These are phyloP conservation scores for Lizonia empirigonia DNA, from an alignment of 2,329 filamentous ascomycete species.

Conservation along the genomic window DNA sequence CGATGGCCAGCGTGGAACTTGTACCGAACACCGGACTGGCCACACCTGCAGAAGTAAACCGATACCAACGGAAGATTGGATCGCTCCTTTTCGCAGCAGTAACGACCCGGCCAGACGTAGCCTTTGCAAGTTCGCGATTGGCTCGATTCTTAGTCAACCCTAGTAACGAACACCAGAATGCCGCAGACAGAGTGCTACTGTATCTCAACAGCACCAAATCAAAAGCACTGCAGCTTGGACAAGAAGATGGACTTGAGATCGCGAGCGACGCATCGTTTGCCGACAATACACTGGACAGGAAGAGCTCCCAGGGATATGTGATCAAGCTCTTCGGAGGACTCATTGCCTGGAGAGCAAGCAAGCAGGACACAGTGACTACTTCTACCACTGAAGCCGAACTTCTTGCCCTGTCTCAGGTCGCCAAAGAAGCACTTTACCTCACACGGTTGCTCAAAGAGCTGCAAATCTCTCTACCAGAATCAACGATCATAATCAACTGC, in stretches of 20 bases:
- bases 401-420: too few relatives aligned
- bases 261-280: too few relatives aligned
- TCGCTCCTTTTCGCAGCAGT: conserved; percentile 7
- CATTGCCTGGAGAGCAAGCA: conserved; percentile 7
- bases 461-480: neutral
- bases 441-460: conserved; percentile 6
- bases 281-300: too few relatives aligned
- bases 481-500: conserved; percentile 10
- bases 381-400: too few relatives aligned
- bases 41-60: neutral
- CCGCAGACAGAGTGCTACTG: conserved; percentile 6
- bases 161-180: neutral
- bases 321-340: conserved; percentile 16
- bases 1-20: neutral
- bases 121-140: conserved; percentile 10
- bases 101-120: conserved; percentile 6
- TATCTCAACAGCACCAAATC: conserved; percentile 2
- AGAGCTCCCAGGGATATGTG: too few relatives aligned
- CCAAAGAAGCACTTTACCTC: conserved; percentile 10
- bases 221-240: neutral
- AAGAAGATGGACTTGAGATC: conserved; percentile 5
- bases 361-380: conserved; percentile 18
- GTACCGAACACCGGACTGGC: neutral
- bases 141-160: conserved; percentile 4
- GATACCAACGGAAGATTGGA: conserved; percentile 1